Base-by-base conservation (phyloP, 1,139 yeast species). In the Sugiyamaella castrensis region DNA sequence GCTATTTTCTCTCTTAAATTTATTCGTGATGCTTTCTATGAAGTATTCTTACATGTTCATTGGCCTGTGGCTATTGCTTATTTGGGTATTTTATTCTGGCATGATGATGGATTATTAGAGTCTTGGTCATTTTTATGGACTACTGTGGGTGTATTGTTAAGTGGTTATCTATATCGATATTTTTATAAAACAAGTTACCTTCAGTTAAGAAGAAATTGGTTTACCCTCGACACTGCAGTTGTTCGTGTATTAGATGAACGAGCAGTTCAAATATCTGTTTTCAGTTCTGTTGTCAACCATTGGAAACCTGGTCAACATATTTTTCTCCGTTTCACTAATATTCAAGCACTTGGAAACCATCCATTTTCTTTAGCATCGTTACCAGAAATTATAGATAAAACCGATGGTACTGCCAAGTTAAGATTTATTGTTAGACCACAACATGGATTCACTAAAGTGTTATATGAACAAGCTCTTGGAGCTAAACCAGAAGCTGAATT, bases 221-320 rank as follows among this genome's bases (percentile, higher is more conserved):
- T 77, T 53, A 71, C 71, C 54, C 72, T 80, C n/a, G 74, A 80
- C 51, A 62, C 63, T 15, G 81, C 80, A 7, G 55, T 66, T 24
- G 56, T 76, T 55, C 57, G 59, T 39, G 63, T 64, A 44, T 53
- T 71, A 28, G 65, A 65, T 12, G 68, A 67, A 34, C 65, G 65
- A 11, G 69, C 72, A 2, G 75, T 72, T 52, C 76, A 78, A 59
- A 64, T 80, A 2, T 51, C 65, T 4, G 68, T 81, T 15, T 66
- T 65, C 19, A 72, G 75, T 48, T 60, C 66, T 9, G 64, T 67
- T 11, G 47, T 56, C 24, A 62, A 74, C 37, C 59, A 60, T 13
- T 81, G 86, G 85, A 58, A 50, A 30, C 81, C 86, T 0, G 86
- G 87, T 24, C 85, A 81, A 57, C 87, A 81, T 62, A 69, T 80